These are phyloP conservation scores for Sporothrix euskadiensis DNA, from an alignment of 2,329 filamentous ascomycete species.

Conservation along the genomic window DNA sequence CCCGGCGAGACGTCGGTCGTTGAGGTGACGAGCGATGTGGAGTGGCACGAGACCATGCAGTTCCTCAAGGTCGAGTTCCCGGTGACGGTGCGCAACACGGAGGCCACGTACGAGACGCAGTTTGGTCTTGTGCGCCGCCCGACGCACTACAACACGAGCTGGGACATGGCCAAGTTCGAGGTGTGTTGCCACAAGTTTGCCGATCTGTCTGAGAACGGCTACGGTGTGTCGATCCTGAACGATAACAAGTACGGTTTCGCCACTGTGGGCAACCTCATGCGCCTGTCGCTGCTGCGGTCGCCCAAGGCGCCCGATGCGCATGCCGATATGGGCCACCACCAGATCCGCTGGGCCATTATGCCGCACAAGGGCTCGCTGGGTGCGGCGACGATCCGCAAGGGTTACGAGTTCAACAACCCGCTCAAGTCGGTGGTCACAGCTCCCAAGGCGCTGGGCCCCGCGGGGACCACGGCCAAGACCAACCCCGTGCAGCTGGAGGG, in stretches of 20 bases:
- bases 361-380: slow-evolving; percentile 61
- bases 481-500: slow-evolving; percentile 67
- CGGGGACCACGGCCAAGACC: slow-evolving; percentile 41
- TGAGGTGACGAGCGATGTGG: slow-evolving; percentile 81
- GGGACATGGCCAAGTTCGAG: slow-evolving; percentile 81
- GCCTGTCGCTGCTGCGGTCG: slow-evolving; percentile 63
- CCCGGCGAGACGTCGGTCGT: slow-evolving; percentile 68
- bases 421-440: slow-evolving; percentile 41
- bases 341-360: slow-evolving; percentile 66
- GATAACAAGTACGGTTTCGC: slow-evolving; percentile 72
- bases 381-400: slow-evolving; percentile 59
- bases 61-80: slow-evolving; percentile 99
- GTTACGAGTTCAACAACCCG: slow-evolving; percentile 67
- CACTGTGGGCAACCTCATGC: slow-evolving; percentile 66
- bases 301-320: slow-evolving; percentile 69
- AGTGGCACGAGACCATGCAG: slow-evolving; percentile 96
- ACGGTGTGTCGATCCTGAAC: slow-evolving; percentile 69
- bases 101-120: slow-evolving; percentile 93
- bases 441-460: slow-evolving; percentile 25
- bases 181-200: slow-evolving; percentile 75
- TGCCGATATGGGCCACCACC: slow-evolving; percentile 68
- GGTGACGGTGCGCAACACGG: slow-evolving; percentile 84
- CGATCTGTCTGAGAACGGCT: slow-evolving; percentile 67
- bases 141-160: slow-evolving; percentile 95
- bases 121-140: slow-evolving; percentile 86